Base-by-base conservation (phyloP, 108 stramenopile genomes). In the Conticribra guillardii region DNA sequence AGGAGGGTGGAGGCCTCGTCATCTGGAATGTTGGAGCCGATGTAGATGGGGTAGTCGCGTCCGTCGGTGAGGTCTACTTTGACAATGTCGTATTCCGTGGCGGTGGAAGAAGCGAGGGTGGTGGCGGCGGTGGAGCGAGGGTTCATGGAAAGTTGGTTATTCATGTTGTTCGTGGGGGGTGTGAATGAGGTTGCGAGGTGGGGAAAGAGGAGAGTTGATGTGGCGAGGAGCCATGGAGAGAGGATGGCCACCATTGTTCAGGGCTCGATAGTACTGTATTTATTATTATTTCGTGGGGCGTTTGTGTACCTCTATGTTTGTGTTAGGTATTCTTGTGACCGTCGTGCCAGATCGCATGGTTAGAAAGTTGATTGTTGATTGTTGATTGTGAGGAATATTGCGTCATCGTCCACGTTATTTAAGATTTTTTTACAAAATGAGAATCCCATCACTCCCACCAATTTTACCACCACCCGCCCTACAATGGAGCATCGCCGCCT, bases 1-100 rank as follows among this genome's bases (percentile, higher is more conserved):
- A 76, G 44, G 21, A 69, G 11, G 26, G 61, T 11, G 17, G 57
- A 57, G 44, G 78, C 67, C 72, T 88, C 71, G 21, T 77, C 76
- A 41, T 93, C 87, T 22, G 76, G 51, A 47, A 85, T 91, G 51
- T 71, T 73, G 16, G 88, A 84, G 29, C 93, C 93, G 75, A 94
- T 91, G 83, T 94, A 94, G 59, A 94, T 94, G 51, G 93, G 93
- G 70, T 94, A 94, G 66, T 94, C 93, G 37, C 93, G 64, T 59
- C 84, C 90, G 75, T 91, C 83, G 22, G 68, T 51, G 54, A 94
- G 76, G 64, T 94, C 93, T 0, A 94, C 93, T 41, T 74, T 83
- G 49, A 94, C 93, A 54, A 85, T 63, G 64, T 94, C 93, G 63
- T 83, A 86, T 34, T 83, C 53, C 23, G 67, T 54, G 31, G 57